A percentile compares a stretch with the other conserved stretches of the same genome.
Evolutionary conservation across 129 eudicot species (phyloP).

Genomic region (Artemisia annua): DNA sequence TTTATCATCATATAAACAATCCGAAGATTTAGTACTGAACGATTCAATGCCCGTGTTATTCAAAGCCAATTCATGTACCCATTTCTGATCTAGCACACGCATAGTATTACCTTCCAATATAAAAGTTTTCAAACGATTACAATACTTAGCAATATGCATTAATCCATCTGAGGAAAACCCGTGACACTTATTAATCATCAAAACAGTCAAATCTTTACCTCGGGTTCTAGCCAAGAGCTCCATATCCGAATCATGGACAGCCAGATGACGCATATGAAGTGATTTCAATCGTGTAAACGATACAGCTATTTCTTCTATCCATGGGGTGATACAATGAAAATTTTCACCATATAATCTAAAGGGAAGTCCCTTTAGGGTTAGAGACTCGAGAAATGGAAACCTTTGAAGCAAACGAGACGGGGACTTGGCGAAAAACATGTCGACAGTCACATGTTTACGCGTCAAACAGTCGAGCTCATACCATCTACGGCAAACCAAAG

Average conservation of each 20-base stretch:
- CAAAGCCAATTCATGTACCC: not conserved
- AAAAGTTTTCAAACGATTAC: not conserved
- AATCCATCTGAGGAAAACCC: not conserved
- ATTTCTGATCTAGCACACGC: not conserved
- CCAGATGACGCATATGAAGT: not conserved
- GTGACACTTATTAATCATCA: not conserved
- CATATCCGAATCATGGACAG: not conserved
- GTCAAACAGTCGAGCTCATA: not conserved
- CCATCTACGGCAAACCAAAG: not conserved
- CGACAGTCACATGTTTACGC: not conserved
- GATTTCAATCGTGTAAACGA: not conserved
- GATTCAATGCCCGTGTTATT: not conserved
- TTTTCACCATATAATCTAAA: not conserved
- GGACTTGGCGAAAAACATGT: not conserved
- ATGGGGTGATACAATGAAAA: not conserved
- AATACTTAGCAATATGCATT: not conserved
- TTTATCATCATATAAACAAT: not conserved
- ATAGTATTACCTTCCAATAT: not conserved
- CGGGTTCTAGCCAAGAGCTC: not conserved
- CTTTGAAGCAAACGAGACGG: not conserved
- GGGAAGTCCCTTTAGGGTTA: not conserved
- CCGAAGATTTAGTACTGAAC: not conserved
- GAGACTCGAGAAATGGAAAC: not conserved
- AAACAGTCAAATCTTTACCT: not conserved
- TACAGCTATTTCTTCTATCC: not conserved